Evolutionary conservation across 2,329 filamentous ascomycete genomes (phyloP).

Genomic region (Fonsecaea pugnacius): DNA sequence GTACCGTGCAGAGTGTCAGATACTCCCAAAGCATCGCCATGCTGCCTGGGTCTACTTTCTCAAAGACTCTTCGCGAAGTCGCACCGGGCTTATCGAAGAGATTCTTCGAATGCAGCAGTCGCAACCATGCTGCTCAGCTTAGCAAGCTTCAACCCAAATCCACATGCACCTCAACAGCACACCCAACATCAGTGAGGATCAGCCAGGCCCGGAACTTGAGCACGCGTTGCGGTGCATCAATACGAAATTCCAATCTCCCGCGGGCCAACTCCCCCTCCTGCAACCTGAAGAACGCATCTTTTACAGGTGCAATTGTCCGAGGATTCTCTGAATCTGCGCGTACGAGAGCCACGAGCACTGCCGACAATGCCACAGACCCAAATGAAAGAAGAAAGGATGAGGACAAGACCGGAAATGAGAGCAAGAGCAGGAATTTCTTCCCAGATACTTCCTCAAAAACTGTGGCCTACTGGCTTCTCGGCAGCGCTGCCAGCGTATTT

Average conservation of each 20-base stretch:
- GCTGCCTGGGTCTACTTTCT: constrained; percentile 30
- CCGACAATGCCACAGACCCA: constrained; percentile 4
- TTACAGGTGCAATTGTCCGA: constrained; percentile 1
- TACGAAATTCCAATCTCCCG: neutral
- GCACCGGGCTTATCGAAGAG: constrained; percentile 34
- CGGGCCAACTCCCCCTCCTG: neutral
- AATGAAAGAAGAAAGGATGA: neutral
- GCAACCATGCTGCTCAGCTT: constrained; percentile 12
- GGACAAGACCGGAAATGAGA: constrained; percentile 5
- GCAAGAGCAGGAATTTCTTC: constrained; percentile 38
- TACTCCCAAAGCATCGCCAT: constrained; percentile 10
- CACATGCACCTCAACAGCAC: neutral
- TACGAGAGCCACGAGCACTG: constrained; percentile 10
- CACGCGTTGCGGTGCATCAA: constrained; percentile 6
- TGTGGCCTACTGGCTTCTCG: constrained; percentile 91
- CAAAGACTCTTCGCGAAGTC: constrained; percentile 33
- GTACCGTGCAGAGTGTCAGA: neutral
- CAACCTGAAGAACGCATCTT: neutral
- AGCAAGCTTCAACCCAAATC: neutral
- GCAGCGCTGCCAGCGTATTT: constrained; percentile 89
- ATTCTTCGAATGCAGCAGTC: constrained; percentile 34
- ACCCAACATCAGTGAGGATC: neutral
- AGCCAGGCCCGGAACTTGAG: constrained; percentile 8
- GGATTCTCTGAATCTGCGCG: constrained; percentile 23
- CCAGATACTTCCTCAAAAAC: constrained; percentile 70